These are phyloP conservation scores for Pleurotus djamor DNA, from an alignment of 768 basidiomycete species.

Conservation along the genomic window DNA sequence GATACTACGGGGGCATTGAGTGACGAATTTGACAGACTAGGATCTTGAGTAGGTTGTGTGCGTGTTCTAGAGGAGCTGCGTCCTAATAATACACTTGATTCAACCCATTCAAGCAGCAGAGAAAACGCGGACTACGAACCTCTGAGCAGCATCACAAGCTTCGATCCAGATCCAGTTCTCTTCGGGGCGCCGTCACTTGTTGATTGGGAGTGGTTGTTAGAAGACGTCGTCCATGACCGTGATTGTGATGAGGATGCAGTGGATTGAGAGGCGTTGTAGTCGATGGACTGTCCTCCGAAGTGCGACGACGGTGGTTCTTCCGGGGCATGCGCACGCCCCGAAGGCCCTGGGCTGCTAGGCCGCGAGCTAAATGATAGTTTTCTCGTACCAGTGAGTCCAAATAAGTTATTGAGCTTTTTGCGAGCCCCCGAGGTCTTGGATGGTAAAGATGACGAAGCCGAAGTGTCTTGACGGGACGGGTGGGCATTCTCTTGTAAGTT, in stretches of 20 bases:
- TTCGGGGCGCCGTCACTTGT: not conserved
- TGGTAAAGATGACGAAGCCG: slow-evolving; percentile 22
- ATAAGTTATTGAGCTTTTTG: slow-evolving; percentile 42
- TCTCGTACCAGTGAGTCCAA: slow-evolving; percentile 34
- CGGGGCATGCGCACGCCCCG: slow-evolving; percentile 10
- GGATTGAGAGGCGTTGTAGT: slow-evolving; percentile 9
- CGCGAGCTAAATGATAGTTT: slow-evolving; percentile 36
- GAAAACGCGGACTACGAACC: slow-evolving; percentile 21
- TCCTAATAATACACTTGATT: slow-evolving; percentile 3
- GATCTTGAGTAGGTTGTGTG: slow-evolving; percentile 9
- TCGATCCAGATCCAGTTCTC: slow-evolving; percentile 8
- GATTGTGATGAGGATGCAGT: slow-evolving; percentile 6
- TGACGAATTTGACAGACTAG: slow-evolving; percentile 10
- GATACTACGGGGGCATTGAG: slow-evolving; percentile 23
- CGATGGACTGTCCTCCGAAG: not conserved
- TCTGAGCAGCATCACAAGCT: slow-evolving; percentile 27
- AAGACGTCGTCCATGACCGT: slow-evolving; percentile 2
- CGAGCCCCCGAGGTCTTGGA: slow-evolving; percentile 34
- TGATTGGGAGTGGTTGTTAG: not conserved
- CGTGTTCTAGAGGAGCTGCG: slow-evolving; percentile 12
- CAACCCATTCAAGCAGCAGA: not conserved
- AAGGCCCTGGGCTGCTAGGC: slow-evolving; percentile 21
- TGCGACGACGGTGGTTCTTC: not conserved
- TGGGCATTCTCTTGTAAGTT: slow-evolving; percentile 7
- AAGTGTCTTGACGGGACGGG: slow-evolving; percentile 2